Evolutionary conservation across 129 eudicot species (phyloP).

Genomic region (Escallonia rubra): DNA sequence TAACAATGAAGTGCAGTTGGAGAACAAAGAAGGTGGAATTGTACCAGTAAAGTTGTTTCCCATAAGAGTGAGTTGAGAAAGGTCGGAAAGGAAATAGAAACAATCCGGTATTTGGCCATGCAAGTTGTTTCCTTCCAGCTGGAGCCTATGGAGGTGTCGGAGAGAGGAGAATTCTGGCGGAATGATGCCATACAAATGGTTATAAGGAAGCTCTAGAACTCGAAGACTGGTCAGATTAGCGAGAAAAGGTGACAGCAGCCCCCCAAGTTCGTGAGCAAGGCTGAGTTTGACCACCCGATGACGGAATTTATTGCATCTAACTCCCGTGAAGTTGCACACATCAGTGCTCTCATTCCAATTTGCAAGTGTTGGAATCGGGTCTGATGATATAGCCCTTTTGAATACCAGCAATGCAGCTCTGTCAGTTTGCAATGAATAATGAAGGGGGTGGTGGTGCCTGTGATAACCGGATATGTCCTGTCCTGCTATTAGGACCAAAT

Average conservation of each 20-base stretch:
- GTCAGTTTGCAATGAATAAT: slow-evolving; percentile 34
- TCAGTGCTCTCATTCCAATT: slow-evolving; percentile 49
- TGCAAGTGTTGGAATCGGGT: slow-evolving; percentile 38
- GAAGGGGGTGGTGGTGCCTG: slow-evolving; percentile 2
- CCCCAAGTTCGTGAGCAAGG: slow-evolving; percentile 29
- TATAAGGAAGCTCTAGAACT: slow-evolving; percentile 18
- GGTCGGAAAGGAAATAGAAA: slow-evolving; percentile 36
- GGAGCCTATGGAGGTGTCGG: slow-evolving; percentile 26
- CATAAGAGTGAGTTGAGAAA: slow-evolving; percentile 25
- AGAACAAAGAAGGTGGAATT: slow-evolving; percentile 46
- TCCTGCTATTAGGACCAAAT: slow-evolving; percentile 10
- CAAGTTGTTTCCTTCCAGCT: slow-evolving; percentile 33
- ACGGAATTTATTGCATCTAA: slow-evolving; percentile 25
- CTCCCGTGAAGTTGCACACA: slow-evolving; percentile 51
- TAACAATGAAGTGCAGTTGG: slow-evolving; percentile 45
- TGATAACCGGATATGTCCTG: neutral
- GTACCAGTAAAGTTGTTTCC: slow-evolving; percentile 32
- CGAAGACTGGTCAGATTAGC: slow-evolving; percentile 45
- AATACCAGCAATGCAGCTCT: slow-evolving; percentile 43
- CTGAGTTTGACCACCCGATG: slow-evolving; percentile 34
- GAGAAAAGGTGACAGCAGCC: slow-evolving; percentile 37
- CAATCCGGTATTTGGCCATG: slow-evolving; percentile 40
- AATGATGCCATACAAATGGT: slow-evolving; percentile 35
- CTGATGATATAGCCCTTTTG: slow-evolving; percentile 37
- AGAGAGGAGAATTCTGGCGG: slow-evolving; percentile 42